Conservation (phyloP, 2,329 filamentous ascomycete genomes). For the Calcarisporium arbuscula region DNA sequence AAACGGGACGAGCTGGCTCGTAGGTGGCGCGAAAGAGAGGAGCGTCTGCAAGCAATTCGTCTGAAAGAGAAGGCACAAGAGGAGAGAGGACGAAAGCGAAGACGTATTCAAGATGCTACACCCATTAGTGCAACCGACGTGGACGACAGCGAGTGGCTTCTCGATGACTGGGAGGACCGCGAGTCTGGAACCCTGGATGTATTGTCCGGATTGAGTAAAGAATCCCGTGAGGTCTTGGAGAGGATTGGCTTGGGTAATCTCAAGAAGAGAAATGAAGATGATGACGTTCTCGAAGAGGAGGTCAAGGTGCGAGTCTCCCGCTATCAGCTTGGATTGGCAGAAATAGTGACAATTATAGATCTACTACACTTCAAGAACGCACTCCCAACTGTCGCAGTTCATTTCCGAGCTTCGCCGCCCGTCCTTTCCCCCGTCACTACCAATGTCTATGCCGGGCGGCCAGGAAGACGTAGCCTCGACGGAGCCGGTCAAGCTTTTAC, state of each 20-base stretch:
- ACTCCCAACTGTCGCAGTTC: conserved; percentile 88
- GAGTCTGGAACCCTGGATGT: conserved; percentile 28
- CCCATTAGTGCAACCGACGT: conserved; percentile 25
- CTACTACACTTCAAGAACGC: conserved; percentile 87
- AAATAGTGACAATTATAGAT: conserved; percentile 46
- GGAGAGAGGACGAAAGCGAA: conserved; percentile 39
- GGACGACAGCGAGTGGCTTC: conserved; percentile 64
- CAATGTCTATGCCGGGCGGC: conserved; percentile 30
- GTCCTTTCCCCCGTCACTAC: conserved; percentile 66
- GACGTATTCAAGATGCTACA: conserved; percentile 33
- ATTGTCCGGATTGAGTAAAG: conserved; percentile 59
- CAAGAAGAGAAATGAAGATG: conserved; percentile 29
- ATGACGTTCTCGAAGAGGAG: conserved; percentile 51
- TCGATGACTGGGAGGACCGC: conserved; percentile 61
- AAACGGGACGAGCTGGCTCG: conserved; percentile 60
- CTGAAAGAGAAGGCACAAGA: conserved; percentile 56
- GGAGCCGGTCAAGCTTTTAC: conserved; percentile 65
- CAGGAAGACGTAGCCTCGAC: conserved; percentile 14
- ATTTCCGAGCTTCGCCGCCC: conserved; percentile 75
- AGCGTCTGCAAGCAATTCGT: conserved; percentile 59
- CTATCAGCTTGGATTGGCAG: conserved; percentile 3
- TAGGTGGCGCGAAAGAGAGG: conserved; percentile 67
- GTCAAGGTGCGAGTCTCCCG: conserved; percentile 50
- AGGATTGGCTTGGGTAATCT: conserved; percentile 47
- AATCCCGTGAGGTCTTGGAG: conserved; percentile 68